phyloP scores from a whole-genome alignment of 1,284 basidiomycete species.

The Ustilago xerochloae region DNA sequence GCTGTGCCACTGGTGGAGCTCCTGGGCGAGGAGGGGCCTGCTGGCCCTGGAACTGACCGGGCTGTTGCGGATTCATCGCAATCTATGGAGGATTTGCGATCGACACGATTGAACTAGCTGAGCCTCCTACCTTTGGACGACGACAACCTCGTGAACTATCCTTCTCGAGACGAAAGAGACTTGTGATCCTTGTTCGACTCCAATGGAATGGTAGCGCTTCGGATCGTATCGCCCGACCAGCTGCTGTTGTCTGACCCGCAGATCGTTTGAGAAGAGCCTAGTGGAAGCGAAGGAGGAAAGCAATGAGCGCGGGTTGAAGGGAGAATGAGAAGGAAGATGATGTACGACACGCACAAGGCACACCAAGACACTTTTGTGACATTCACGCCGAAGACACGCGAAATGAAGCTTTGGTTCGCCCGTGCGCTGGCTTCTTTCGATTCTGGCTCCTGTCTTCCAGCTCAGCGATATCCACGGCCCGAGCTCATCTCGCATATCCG shows the following conservation, averaged over 20 bases:
- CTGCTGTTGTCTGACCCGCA: no score
- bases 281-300: not conserved
- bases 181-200: no score
- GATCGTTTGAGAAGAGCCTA: no score
- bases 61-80: slow-evolving; percentile 30
- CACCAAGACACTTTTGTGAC: not conserved
- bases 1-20: slow-evolving; percentile 11
- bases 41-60: slow-evolving; percentile 20
- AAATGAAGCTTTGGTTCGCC: slow-evolving; percentile 1
- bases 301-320: no score
- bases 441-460: slow-evolving; percentile 16
- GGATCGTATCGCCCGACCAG: no score
- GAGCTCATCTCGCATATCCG: not conserved
- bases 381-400: no score
- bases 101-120: no score
- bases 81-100: not conserved
- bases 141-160: no score
- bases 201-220: not conserved
- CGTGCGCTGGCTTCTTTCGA: slow-evolving; percentile 15
- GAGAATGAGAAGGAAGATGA: not conserved
- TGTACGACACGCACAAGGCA: slow-evolving; percentile 1
- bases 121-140: no score
- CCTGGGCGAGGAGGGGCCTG: slow-evolving; percentile 28
- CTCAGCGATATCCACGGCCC: slow-evolving; percentile 1
- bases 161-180: no score